A percentile compares a stretch with the other conserved stretches of the same genome.
Evolutionary conservation across 352 stramenopile species (phyloP).

Genomic region (Phytophthora sansomeana): DNA sequence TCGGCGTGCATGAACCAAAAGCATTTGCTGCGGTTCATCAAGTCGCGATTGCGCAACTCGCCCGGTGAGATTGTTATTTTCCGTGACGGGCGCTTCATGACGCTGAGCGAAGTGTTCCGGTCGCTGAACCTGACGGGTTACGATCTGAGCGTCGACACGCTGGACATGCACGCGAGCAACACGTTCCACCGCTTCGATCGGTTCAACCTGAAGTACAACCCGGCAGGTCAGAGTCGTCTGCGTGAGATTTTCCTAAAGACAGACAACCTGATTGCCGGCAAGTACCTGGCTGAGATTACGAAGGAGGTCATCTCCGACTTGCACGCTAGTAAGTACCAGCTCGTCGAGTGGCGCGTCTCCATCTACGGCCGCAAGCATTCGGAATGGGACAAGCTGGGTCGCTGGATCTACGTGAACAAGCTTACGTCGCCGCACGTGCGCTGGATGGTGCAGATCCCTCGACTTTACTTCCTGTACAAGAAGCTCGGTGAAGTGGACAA

Average conservation of each 20-base stretch:
- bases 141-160: slow-evolving; percentile 98
- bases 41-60: slow-evolving; percentile 77
- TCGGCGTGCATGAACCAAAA: slow-evolving; percentile 97
- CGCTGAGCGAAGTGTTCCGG: slow-evolving; percentile 95
- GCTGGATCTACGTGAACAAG: slow-evolving; percentile 96
- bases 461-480: slow-evolving; percentile 98
- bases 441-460: slow-evolving; percentile 98
- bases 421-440: slow-evolving; percentile 94
- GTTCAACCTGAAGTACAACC: slow-evolving; percentile 99
- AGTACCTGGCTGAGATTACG: slow-evolving; percentile 96
- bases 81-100: slow-evolving; percentile 96
- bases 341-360: slow-evolving; percentile 95
- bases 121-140: slow-evolving; percentile 96
- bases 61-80: slow-evolving; percentile 96
- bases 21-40: slow-evolving; percentile 94
- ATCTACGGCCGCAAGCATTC: slow-evolving; percentile 94
- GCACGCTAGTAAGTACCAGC: slow-evolving; percentile 93
- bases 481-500: slow-evolving; percentile 91
- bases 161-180: slow-evolving; percentile 99
- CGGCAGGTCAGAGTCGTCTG: slow-evolving; percentile 93
- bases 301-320: slow-evolving; percentile 94
- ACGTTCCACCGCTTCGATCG: slow-evolving; percentile 99
- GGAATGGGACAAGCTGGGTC: slow-evolving; percentile 97
- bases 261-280: slow-evolving; percentile 96
- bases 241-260: slow-evolving; percentile 99